These are phyloP conservation scores for Penicillium sp. DNA, from an alignment of 2,329 filamentous ascomycete genomes.

Conservation along the genomic window DNA sequence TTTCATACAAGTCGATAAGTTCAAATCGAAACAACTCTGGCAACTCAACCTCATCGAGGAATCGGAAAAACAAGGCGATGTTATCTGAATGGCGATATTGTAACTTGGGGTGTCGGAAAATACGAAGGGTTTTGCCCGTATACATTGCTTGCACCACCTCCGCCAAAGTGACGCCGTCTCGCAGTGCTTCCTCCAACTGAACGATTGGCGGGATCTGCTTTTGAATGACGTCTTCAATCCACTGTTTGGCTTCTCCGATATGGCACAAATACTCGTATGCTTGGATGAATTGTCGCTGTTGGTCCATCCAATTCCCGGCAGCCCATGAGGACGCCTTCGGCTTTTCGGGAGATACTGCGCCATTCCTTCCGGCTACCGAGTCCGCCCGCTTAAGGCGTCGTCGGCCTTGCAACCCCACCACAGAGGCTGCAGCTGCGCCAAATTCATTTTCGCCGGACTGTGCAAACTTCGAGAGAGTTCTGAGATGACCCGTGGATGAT, in stretches of 20 bases:
- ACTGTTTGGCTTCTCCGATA: constrained; percentile 97
- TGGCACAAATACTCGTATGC: constrained; percentile 98
- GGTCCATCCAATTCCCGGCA: constrained; percentile 94
- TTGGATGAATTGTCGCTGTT: constrained; percentile 88
- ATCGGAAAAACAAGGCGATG: constrained; percentile 90
- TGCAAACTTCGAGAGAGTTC: constrained; percentile 74
- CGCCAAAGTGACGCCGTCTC: constrained; percentile 87
- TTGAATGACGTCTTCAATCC: constrained; percentile 89
- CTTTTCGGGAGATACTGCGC: constrained; percentile 37
- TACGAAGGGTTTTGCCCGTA: constrained; percentile 64
- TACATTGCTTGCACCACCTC: constrained; percentile 87
- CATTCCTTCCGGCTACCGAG: constrained; percentile 46
- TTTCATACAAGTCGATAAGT: constrained; percentile 94
- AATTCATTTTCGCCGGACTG: constrained; percentile 65
- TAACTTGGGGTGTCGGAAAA: constrained; percentile 75
- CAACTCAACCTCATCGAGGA: constrained; percentile 80
- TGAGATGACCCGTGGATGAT: constrained; percentile 81
- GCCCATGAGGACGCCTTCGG: constrained; percentile 62
- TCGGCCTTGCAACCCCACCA: constrained; percentile 76
- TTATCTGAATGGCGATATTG: constrained; percentile 97
- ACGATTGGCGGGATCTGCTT: constrained; percentile 83
- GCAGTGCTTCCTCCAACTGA: constrained; percentile 80
- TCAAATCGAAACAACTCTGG: constrained; percentile 96
- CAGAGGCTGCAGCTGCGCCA: constrained; percentile 68
- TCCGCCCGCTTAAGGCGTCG: constrained; percentile 67